Evolutionary conservation across 2,329 filamentous ascomycete species (phyloP), one percentile per base, ranked within the genome.

Genomic region (Colletotrichum plurivorum): DNA sequence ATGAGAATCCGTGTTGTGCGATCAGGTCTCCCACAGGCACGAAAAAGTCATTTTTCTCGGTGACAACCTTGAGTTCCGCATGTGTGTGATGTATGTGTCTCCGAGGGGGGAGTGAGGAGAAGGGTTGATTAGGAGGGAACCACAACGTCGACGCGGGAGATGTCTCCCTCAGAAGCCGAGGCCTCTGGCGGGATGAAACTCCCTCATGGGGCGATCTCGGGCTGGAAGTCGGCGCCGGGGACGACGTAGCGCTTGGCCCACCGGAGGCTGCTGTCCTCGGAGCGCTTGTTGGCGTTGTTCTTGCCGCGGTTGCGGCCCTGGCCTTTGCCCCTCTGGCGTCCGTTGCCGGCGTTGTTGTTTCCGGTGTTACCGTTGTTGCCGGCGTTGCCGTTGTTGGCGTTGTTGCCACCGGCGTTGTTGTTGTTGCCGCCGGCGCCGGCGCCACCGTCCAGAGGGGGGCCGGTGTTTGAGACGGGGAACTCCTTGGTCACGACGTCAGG

Each of bases 401-500:
- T 71, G 46, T 72, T 72, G 52, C 55, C 53, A 49, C 63, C 41
- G 16, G 71, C 66, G 31, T 74, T 74, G 43, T 51, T 61, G 57
- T 68, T 71, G 36, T 61, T 51, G 25, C 31, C 22, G 56, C 70
- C 71, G 41, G 62, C 49, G 12, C 73, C 72, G 51, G 56, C 60
- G 63, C 65, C 51, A 52, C 20, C 55, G 45, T 55, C 63, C 10
- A 66, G 13, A 13, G 46, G 20, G 6, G 54, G 48, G 31, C 66
- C 66, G 49, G 61, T 69, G 55, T 69, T 46, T 13, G 22, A 16
- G 43, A 73, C 71, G 18, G 82, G 74, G 60, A 79, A 79, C 0
- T 73, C 71, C 3, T 72, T 73, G 52, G 75, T 78, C 3, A 76
- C 76, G 39, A 79, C 62, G 1, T 45, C 55, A 2, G 73, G 67